Percentiles rank a stretch among this genome's conserved stretches.
Conservation (phyloP, 306 rosid genomes). For the Notholithocarpus densiflorus region DNA sequence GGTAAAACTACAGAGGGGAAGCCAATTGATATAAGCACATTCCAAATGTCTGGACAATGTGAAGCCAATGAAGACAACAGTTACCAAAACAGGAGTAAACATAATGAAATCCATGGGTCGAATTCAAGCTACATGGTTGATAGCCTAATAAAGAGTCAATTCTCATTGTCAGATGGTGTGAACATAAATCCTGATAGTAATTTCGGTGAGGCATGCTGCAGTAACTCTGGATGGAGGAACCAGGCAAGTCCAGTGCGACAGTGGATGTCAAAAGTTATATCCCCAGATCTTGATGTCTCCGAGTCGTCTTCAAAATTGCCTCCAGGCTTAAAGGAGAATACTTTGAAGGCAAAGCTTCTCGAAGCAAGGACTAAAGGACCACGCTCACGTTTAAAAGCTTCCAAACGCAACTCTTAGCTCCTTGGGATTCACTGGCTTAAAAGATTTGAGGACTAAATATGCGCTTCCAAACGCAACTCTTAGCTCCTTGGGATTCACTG, state of each 20-base stretch:
- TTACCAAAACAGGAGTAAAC: constrained; percentile 39
- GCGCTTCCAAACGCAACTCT: no score
- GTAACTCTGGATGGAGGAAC: constrained; percentile 91
- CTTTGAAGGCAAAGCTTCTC: constrained; percentile 85
- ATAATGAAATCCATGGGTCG: constrained; percentile 39
- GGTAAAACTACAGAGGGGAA: constrained; percentile 39
- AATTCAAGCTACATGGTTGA: constrained; percentile 49
- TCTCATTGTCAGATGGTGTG: constrained; percentile 54
- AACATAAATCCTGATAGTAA: constrained; percentile 44
- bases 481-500: neutral
- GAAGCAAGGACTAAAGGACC: constrained; percentile 93
- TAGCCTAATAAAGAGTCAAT: constrained; percentile 55
- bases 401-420: constrained; percentile 2
- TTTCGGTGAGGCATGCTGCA: constrained; percentile 82
- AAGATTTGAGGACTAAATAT: neutral
- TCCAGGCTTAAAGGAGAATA: constrained; percentile 58
- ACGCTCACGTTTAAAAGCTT: constrained; percentile 61
- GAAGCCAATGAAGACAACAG: constrained; percentile 37
- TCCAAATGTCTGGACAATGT: constrained; percentile 38
- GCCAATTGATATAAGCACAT: constrained; percentile 38
- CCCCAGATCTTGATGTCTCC: constrained; percentile 45
- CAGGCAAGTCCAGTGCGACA: constrained; percentile 82
- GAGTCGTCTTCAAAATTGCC: constrained; percentile 55
- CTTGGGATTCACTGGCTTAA: neutral
- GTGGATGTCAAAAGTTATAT: constrained; percentile 57